Evolutionary conservation across 306 rosid genomes (phyloP), one percentile per base, ranked within the genome.

Genomic region (Cotoneaster glaucophyllus): DNA sequence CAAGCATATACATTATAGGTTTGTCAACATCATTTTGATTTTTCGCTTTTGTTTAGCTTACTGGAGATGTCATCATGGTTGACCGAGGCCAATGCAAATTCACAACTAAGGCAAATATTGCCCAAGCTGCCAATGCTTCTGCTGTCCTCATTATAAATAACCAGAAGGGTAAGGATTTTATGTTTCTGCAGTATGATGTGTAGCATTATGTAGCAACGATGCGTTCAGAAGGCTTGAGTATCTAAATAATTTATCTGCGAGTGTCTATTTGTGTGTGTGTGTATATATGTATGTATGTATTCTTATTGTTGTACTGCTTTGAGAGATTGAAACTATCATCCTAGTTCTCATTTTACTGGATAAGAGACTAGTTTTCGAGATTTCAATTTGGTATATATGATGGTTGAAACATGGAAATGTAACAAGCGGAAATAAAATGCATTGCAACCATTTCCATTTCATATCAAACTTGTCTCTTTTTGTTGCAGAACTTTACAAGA

Each of bases 111-210:
- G 97, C 99, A 73, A 92, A 84, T 56, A 63, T 72, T 71, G 97
- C 99, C 65, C 86, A 95, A 84, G 85, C 83, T 76, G 98, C 97
- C 15, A 91, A 90, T 87, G 99, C 99, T 84, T 92, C 97, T 6
- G 99, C 99, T 79, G 83, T 95, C 70, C 97, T 95, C 77, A 89
- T 95, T 74, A 81, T 92, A 77, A 95, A 92, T 80, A 89, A 82
- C 70, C 89, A 92, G 74, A 90, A 88, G 79, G 99, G 99, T 92
- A 79, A 64, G 57, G 18, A 5, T 14, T 22, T n/a, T 54, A 22
- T 48, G 37, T 68, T 34, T 29, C 64, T 43, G n/a, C 21, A 41
- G 67, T 71, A 54, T 61, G 54, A 25, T 52, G 41, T 34, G 56
- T 34, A 59, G 24, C 34, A 4, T 43, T 52, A 37, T 34, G 29